Base-by-base conservation (phyloP, 306 rosid species). In the Rubus parviflorus region DNA sequence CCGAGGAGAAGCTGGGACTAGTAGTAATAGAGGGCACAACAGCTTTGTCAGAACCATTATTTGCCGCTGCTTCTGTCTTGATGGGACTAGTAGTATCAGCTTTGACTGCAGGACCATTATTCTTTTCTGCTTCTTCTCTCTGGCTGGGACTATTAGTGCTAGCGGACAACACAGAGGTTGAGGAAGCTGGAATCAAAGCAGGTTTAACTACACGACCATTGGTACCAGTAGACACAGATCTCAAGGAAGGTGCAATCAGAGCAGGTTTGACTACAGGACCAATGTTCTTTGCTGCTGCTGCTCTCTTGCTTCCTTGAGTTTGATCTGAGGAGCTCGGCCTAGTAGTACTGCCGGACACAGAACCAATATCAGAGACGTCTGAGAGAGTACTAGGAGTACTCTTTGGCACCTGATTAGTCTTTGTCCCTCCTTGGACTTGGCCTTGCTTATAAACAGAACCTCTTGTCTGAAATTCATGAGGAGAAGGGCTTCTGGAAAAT, bases 371-470 rank as follows among this genome's bases (percentile, higher is more conserved):
- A 30, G 67, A 61, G 67, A 19, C 19, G 2, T 12, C 40, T 60
- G 41, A 61, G 43, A 25, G 17, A 61, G 67, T 58, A 11, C 43
- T 30, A 40, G 22, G 68, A 63, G 54, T 45, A 45, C 42, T 64
- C 38, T 25, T 64, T 17, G 22, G 47, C 69, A 38, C 46, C 22
- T 23, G 38, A 12, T 57, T 12, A 56, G 67, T 61, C 43, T 61
- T 25, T 25, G 4, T 6, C 19, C 22, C 12, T 62, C 20, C 17
- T 30, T 7, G 20, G 5, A 2, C 68, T 62, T 62, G 68, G 23
- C 47, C 69, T 7, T 64, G 67, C 64, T 58, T 58, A 58, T 58
- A 25, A 58, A 12, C 67, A 35, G 67, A 10, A 30, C 42, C 67
- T 30, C 75, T 49, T 10, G 25, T 16, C 25, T 70, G 14, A 30